These are phyloP conservation scores for Trichoderma brevicompactum DNA, from an alignment of 2,329 filamentous ascomycete species.

Conservation along the genomic window DNA sequence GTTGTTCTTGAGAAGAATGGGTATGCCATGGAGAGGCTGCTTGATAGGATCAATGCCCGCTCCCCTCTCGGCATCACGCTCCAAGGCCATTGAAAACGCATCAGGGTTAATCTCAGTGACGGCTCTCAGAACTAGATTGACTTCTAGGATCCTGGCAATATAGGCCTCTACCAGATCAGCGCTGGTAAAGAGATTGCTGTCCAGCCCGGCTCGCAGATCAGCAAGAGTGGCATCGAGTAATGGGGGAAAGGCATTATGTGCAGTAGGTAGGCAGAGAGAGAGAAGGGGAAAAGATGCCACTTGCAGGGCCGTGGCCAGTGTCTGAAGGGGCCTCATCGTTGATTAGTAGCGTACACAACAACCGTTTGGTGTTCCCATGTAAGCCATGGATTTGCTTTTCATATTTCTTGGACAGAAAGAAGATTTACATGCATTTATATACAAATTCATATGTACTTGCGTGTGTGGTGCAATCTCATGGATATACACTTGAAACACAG, in stretches of 20 bases:
- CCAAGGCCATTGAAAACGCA: constrained; percentile 44
- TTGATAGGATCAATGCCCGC: constrained; percentile 1
- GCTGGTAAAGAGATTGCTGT: constrained; percentile 40
- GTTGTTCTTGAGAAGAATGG: constrained; percentile 69
- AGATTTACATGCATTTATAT: neutral
- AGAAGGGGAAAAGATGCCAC: neutral
- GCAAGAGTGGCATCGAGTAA: constrained; percentile 34
- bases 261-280: neutral
- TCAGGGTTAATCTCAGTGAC: constrained; percentile 47
- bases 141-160: constrained; percentile 37
- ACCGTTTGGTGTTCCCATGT: neutral
- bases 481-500: too few relatives aligned
- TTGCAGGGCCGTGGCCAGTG: neutral
- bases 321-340: neutral
- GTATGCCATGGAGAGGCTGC: constrained; percentile 63
- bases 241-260: constrained; percentile 21
- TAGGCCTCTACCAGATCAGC: constrained; percentile 44
- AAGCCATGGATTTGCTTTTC: too few relatives aligned
- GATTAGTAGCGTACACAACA: too few relatives aligned
- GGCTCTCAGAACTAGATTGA: constrained; percentile 32
- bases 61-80: constrained; percentile 39
- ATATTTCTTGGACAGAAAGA: neutral
- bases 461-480: too few relatives aligned
- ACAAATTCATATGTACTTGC: neutral
- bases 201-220: constrained; percentile 32